Conservation (phyloP, 192 early-diverging fungal genomes). For the Podila epicladia region DNA sequence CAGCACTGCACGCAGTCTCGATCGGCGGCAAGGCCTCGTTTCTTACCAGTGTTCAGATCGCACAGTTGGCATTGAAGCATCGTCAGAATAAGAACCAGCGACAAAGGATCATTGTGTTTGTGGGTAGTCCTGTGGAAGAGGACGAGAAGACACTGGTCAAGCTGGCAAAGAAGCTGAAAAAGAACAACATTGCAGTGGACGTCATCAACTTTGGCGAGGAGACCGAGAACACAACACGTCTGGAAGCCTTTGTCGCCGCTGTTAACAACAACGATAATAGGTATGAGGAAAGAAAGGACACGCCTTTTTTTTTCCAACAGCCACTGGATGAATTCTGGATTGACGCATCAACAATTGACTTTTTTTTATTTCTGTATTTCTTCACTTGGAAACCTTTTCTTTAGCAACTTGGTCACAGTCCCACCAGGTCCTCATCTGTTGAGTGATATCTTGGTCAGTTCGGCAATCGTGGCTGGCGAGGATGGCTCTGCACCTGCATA, state of each 20-base stretch:
- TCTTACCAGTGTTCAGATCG: slow-evolving; percentile 92
- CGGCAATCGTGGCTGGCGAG: slow-evolving; percentile 88
- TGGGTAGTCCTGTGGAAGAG: slow-evolving; percentile 85
- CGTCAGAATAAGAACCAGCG: slow-evolving; percentile 96
- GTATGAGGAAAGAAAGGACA: slow-evolving; percentile 36
- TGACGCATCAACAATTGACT: neutral
- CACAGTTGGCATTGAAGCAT: slow-evolving; percentile 97
- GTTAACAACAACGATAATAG: slow-evolving; percentile 95
- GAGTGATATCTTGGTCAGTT: slow-evolving; percentile 86
- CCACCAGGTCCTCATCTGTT: slow-evolving; percentile 95
- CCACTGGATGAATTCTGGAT: neutral
- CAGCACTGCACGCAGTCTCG: slow-evolving; percentile 82
- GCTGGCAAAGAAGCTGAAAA: slow-evolving; percentile 96
- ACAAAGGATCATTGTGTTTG: slow-evolving; percentile 94
- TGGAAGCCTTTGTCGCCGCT: slow-evolving; percentile 88
- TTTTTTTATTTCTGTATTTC: neutral
- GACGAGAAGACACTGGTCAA: slow-evolving; percentile 89
- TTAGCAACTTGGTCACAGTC: slow-evolving; percentile 88
- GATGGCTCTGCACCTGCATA: slow-evolving; percentile 79
- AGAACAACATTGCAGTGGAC: slow-evolving; percentile 97
- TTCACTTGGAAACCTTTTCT: neutral
- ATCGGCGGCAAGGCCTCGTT: slow-evolving; percentile 81
- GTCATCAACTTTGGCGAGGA: slow-evolving; percentile 97
- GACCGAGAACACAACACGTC: slow-evolving; percentile 84
- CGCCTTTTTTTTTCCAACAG: neutral